Base-by-base conservation (phyloP, 2,329 filamentous ascomycete species). In the Aspergillus persii region DNA sequence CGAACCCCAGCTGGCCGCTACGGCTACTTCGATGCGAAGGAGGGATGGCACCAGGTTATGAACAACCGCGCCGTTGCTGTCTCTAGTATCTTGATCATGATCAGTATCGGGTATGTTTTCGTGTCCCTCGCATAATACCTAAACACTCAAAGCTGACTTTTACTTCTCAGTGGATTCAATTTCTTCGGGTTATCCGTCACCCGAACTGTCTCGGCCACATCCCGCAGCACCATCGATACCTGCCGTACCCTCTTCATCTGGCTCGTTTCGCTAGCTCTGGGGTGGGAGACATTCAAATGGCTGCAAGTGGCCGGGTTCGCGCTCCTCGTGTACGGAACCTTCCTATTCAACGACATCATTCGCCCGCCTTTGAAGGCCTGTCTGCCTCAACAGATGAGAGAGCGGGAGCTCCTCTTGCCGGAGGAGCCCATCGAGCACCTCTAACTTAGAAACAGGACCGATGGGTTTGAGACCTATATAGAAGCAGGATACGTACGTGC, bases 211-310 rank as follows among this genome's bases (percentile, higher is more conserved):
- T 96, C 90, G 63, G 95, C 95, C 9, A 99, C 95, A 0, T 92
- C 94, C 1, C 87, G 95, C 61, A 96, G 92, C 33, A 98, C 94
- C 33, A 98, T 99, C 69, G 95, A 99, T 76, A 99, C 95, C 1
- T 98, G 93, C 81, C 88, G 94, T 46, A 99, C 95, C 0, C 85
- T 99, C 1, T 98, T 99, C 79, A 67, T 99, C 77, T 99, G 95
- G 95, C 84, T 99, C 30, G 91, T 96, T 12, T 96, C 92, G 18
- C 85, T 99, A 4, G 91, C 90, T 3, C 84, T 99, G 2, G 93
- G 93, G 61, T 99, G 95, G 95, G 95, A 99, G 79, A 88, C 86
- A 0, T 98, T 99, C 85, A 98, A 98, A 79, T 96, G 91, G 89
- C 84, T 99, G 6, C 95, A 99, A 77, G 91, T 99, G 12, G 74